These are phyloP conservation scores for Wickerhamomyces kurtzmanii DNA, from an alignment of 805 yeast species.

Conservation along the genomic window DNA sequence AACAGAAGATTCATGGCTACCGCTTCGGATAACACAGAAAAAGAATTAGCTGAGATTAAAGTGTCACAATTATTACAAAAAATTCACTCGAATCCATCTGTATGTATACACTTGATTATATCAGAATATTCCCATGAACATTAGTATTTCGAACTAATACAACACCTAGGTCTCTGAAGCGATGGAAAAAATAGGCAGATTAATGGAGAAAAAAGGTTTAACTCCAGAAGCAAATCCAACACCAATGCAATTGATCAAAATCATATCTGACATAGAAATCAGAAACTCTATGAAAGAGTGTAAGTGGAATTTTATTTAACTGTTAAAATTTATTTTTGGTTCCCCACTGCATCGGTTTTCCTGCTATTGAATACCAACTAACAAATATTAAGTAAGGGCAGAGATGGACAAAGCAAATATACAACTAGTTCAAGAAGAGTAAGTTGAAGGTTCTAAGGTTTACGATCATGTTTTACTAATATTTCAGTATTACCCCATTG, in stretches of 20 bases:
- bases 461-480: no score
- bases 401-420: conserved; percentile 11
- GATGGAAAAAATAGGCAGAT: conserved; percentile 10
- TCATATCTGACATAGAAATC: conserved; percentile 16
- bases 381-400: conserved; percentile 6
- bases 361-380: no score
- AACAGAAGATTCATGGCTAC: no score
- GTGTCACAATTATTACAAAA: no score
- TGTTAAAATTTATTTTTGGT: no score
- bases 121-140: no score
- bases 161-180: conserved; percentile 3
- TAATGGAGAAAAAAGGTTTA: conserved; percentile 14
- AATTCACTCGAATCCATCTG: conserved; percentile 1
- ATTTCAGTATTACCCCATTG: no score
- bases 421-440: conserved; percentile 5
- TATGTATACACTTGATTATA: neutral
- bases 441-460: no score
- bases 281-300: conserved; percentile 14
- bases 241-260: conserved; percentile 16
- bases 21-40: no score
- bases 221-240: conserved; percentile 9
- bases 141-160: no score
- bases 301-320: neutral
- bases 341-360: no score
- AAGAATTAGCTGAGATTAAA: no score